Conservation (phyloP, 2,329 filamentous ascomycete species). For the Chaetomium globosum region DNA sequence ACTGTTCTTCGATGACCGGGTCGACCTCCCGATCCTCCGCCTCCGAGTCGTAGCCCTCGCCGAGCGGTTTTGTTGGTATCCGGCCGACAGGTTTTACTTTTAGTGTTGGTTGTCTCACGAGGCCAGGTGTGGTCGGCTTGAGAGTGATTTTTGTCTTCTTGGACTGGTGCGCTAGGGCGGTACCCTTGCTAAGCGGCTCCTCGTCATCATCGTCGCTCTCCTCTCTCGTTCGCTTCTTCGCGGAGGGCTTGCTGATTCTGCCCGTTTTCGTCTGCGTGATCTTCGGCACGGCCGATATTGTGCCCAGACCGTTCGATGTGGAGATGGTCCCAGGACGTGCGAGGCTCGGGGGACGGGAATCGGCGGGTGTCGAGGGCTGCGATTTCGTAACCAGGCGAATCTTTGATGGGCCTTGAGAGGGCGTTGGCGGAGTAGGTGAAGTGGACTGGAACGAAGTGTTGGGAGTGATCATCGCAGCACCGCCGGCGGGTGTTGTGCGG, state of each 20-base stretch:
- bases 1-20: conserved; percentile 85
- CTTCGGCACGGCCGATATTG: conserved; percentile 25
- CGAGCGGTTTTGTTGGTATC: conserved; percentile 68
- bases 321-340: background rate
- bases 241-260: conserved; percentile 60
- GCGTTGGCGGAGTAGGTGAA: conserved; percentile 34
- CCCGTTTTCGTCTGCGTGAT: conserved; percentile 61
- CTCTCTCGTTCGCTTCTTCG: conserved; percentile 64
- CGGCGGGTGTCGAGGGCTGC: conserved; percentile 36
- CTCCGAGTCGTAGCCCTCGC: conserved; percentile 95
- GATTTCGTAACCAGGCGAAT: conserved; percentile 37
- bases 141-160: conserved; percentile 60
- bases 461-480: conserved; percentile 29
- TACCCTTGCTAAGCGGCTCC: conserved; percentile 39
- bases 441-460: conserved; percentile 24
- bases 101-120: conserved; percentile 48
- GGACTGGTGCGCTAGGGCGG: conserved; percentile 40
- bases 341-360: conserved; percentile 27
- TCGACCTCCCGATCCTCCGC: conserved; percentile 87
- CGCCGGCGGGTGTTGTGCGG: conserved; percentile 14
- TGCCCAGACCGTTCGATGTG: conserved; percentile 27
- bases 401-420: conserved; percentile 32
- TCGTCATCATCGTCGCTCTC: conserved; percentile 55
- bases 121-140: conserved; percentile 40
- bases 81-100: conserved; percentile 56